Evolutionary conservation across 176 grass and related monocot genomes (phyloP), one percentile per base, ranked within the genome.

Genomic region (Panicum miliaceum): DNA sequence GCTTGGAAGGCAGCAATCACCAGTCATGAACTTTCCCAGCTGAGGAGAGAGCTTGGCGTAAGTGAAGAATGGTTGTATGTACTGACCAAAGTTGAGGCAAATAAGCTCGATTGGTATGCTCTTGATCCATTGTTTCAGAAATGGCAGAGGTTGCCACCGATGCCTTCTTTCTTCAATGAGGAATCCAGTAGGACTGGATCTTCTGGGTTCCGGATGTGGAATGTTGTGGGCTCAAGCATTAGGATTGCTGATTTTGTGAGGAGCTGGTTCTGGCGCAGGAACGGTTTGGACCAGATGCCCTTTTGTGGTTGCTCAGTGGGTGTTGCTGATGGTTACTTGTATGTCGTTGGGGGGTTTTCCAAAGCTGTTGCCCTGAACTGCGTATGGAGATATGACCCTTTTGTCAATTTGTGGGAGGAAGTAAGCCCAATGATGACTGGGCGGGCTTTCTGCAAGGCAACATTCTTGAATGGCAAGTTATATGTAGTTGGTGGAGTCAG

Each of bases 1-100:
- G 86, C 68, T 59, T 98, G 95, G 95, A 95, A 81, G 79, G 83
- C 72, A 0, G 90, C 82, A 14, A 83, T 98, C 68, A 76, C 82
- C 22, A 76, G 90, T 38, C 13, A 12, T 68, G 92, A 93, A 71
- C 84, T 98, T 71, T 87, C 80, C 62, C 82, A 87, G 56, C 73
- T 93, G 53, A 92, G 95, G 75, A 88, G 40, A 63, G 91, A 95
- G 75, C 87, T 93, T 43, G 88, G 91, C 0, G 87, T 88, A 70
- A 90, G 82, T 40, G 95, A 98, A 82, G 92, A 98, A 63, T 98
- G 92, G 92, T 32, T 98, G 68, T 95, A 98, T 83, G 58, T 95
- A 61, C 64, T 93, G 54, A 98, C 87, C 16, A 93, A 91, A 87
- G 74, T 88, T 64, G 89, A 88, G 54, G 81, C 82, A 22, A 91